Evolutionary conservation across 23 red algal species (phyloP), one percentile per base, ranked within the genome.

Genomic region (Gracilariopsis chorda): DNA sequence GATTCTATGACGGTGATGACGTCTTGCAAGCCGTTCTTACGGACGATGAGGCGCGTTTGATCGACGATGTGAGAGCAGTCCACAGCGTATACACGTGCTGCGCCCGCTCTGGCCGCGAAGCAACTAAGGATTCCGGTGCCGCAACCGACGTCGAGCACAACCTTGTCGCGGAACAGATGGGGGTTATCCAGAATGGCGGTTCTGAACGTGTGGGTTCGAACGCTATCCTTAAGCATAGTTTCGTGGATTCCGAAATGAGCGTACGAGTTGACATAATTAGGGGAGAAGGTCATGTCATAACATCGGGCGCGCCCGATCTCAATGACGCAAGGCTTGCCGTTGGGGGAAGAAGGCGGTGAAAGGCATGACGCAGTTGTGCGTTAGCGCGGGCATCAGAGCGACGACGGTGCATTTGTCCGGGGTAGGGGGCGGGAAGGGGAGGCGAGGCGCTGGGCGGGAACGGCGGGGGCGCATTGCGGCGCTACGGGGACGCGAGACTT

Each of bases 211-310:
- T 70, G 62, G 32, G 94, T 96, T 21, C 94, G 86, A 19, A 87
- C 73, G 28, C 78, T 55, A 60, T 96, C 94, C 69, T 93, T 96
- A 25, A 96, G 72, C 94, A 96, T 96, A 52, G 91, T 83, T 67
- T 96, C 79, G 33, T 96, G 88, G 23, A 96, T 96, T 30, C 87
- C 94, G 78, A 96, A 96, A 29, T 96, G 94, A 21, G 88, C 80
- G 57, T 96, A 96, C 17, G 94, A 96, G 27, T 91, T 77, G 46
- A 96, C 91, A 48, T 96, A 96, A 60, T 96, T 92, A 74, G 86
- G 88, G 29, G 86, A 58, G 33, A 83, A 87, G 28, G 87, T 88
- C 79, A 93, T 74, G 27, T 82, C 94, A 51, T 83, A 83, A 35
- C 67, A 73, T 36, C 67, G 67, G 20, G 67, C 67, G 1, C 12